Evolutionary conservation across 768 basidiomycete genomes (phyloP).

Genomic region (Hypholoma sublateritium): DNA sequence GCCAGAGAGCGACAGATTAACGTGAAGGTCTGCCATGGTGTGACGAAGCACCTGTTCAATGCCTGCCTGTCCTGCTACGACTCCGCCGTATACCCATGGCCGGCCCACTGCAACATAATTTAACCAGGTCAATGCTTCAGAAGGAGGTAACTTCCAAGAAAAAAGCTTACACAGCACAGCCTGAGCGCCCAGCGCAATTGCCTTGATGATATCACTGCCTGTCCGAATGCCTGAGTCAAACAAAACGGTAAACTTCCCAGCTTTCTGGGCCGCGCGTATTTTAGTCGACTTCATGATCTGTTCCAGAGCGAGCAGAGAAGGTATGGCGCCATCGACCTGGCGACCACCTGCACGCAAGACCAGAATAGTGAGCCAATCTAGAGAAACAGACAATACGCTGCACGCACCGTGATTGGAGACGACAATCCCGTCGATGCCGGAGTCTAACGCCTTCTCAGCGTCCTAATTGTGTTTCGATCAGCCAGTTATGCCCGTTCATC

Average conservation of each 20-base stretch:
- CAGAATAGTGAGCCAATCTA: not conserved
- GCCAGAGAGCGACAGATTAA: slow-evolving; percentile 62
- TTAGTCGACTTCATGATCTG: slow-evolving; percentile 63
- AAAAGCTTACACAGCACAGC: slow-evolving; percentile 63
- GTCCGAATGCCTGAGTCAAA: slow-evolving; percentile 84
- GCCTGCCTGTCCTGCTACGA: slow-evolving; percentile 69
- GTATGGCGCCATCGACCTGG: slow-evolving; percentile 77
- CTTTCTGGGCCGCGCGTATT: slow-evolving; percentile 53
- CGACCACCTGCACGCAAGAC: slow-evolving; percentile 51
- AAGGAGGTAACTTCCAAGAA: not conserved
- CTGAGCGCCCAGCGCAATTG: slow-evolving; percentile 84
- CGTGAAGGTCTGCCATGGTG: slow-evolving; percentile 68
- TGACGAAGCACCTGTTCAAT: slow-evolving; percentile 72
- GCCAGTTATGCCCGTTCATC: not conserved
- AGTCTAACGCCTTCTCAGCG: slow-evolving; percentile 66
- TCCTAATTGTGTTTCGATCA: slow-evolving; percentile 36
- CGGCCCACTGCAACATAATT: slow-evolving; percentile 52
- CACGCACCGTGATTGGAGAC: slow-evolving; percentile 77
- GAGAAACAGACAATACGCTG: not conserved
- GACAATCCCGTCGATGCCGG: slow-evolving; percentile 69
- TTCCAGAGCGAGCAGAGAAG: slow-evolving; percentile 71
- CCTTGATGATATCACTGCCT: slow-evolving; percentile 82
- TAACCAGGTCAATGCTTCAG: not conserved
- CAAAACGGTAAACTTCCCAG: slow-evolving; percentile 65
- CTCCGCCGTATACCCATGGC: slow-evolving; percentile 74